Conservation (phyloP, 2,329 filamentous ascomycete genomes). For the Penicillium sp. region DNA sequence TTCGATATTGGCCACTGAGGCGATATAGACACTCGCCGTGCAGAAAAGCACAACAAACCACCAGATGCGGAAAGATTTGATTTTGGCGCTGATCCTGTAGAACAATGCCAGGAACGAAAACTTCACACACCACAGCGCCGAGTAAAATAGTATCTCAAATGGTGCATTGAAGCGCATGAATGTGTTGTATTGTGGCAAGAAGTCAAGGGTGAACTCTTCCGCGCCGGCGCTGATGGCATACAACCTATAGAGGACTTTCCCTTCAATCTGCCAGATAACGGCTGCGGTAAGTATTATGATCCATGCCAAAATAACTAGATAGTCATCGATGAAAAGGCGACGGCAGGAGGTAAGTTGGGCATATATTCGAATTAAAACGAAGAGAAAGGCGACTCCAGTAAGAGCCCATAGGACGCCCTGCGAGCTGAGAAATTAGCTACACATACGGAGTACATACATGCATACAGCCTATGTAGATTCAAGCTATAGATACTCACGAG, state of each 20-base stretch:
- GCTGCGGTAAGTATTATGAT: slow-evolving; percentile 15
- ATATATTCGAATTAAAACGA: slow-evolving; percentile 11
- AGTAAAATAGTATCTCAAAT: slow-evolving; percentile 18
- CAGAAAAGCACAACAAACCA: slow-evolving; percentile 17
- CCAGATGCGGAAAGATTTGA: slow-evolving; percentile 16
- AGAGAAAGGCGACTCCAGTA: slow-evolving; percentile 11
- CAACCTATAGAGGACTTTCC: slow-evolving; percentile 10
- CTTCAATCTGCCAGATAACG: slow-evolving; percentile 18
- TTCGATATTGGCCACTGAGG: slow-evolving; percentile 16
- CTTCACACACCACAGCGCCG: slow-evolving; percentile 18
- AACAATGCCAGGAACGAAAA: slow-evolving; percentile 21
- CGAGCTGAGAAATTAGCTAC: neutral
- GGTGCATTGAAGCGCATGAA: slow-evolving; percentile 16
- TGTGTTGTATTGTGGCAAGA: slow-evolving; percentile 6
- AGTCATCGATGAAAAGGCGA: slow-evolving; percentile 17
- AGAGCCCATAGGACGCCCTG: slow-evolving; percentile 15
- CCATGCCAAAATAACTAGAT: slow-evolving; percentile 16
- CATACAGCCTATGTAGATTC: too few relatives aligned
- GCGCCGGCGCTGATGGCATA: slow-evolving; percentile 10
- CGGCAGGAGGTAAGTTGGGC: slow-evolving; percentile 13
- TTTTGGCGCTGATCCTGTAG: slow-evolving; percentile 14
- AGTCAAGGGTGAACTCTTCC: slow-evolving; percentile 2
- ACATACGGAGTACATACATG: neutral
- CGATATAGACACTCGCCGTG: slow-evolving; percentile 12
- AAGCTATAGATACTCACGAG: neutral